Base-by-base conservation (phyloP, 805 yeast species). In the Yarrowia hollandica region DNA sequence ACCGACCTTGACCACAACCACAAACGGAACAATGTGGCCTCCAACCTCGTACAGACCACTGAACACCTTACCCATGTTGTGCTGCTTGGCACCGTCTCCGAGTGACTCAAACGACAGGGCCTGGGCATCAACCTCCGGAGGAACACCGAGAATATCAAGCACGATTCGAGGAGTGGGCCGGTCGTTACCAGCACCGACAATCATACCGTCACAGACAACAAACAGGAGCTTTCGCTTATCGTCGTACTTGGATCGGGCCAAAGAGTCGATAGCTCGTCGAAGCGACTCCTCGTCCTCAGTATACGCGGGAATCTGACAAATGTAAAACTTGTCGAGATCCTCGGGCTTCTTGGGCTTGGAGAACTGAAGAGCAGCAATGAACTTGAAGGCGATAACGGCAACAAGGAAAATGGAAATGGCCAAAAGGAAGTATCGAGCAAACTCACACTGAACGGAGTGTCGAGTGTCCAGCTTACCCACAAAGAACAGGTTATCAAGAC, bases 151-250 rank as follows among this genome's bases (percentile, higher is more conserved):
- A 76, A 82, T 80, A 50, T 77, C 79, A 58, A 82, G 72, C 2
- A 75, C 82, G 62, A 82, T 79, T 16, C 82, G 80, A 0, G 86
- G 86, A 1, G 86, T 82, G 5, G 83, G 74, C 41, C 71, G 66
- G 59, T 81, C 85, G 66, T 82, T 82, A 28, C 85, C 86, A 14
- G 83, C 77, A 62, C 86, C 86, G 62, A 80, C 79, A 66, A 82
- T 80, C 66, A 81, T 70, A 66, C 86, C 86, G 65, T 82, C 86
- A 69, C 86, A 82, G 38, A 82, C 70, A 38, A 82, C 75, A n/a
- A 81, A 68, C 56, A 82, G 74, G 62, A 82, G 70, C 67, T 82
- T 82, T 65, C 83, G 81, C 60, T 81, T 79, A 66, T 81, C 83
- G 38, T 84, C 84, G 62, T 77, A 82, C 61, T 78, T 77, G 35